Evolutionary conservation across 305 asterid species (phyloP).

Genomic region (Salvia sclarea): DNA sequence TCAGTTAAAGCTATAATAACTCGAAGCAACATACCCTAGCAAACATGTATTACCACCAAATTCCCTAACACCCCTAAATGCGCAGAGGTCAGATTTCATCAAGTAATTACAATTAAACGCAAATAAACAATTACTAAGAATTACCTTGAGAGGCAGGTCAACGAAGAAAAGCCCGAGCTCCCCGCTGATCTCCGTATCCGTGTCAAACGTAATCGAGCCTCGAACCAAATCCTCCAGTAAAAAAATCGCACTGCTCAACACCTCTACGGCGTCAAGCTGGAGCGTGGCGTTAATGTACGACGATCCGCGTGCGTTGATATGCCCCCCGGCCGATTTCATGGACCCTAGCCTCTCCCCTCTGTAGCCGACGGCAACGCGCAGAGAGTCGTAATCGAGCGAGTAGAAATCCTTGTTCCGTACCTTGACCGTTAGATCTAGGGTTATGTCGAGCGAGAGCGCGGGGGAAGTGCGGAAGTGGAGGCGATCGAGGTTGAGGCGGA

Average conservation of each 20-base stretch:
- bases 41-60: too few relatives aligned
- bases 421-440: conserved; percentile 60
- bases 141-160: conserved; percentile 69
- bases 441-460: conserved; percentile 48
- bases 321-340: conserved; percentile 59
- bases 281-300: conserved; percentile 70
- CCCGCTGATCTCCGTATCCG: conserved; percentile 63
- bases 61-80: neutral
- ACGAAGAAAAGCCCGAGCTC: conserved; percentile 60
- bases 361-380: conserved; percentile 53
- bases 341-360: conserved; percentile 66
- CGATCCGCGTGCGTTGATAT: conserved; percentile 56
- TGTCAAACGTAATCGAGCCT: conserved; percentile 64
- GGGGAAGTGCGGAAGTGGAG: conserved; percentile 56
- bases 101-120: neutral
- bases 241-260: conserved; percentile 49
- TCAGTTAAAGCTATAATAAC: neutral
- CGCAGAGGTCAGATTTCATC: neutral
- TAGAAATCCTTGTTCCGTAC: conserved; percentile 68
- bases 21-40: conserved; percentile 1
- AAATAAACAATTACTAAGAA: neutral
- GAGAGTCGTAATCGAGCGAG: conserved; percentile 54
- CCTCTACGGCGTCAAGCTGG: conserved; percentile 54
- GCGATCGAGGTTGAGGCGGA: conserved; percentile 54
- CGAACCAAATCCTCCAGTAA: conserved; percentile 64